phyloP scores from a whole-genome alignment of 2,329 filamentous ascomycete genomes.

The Pestalotiopsis sp. region DNA sequence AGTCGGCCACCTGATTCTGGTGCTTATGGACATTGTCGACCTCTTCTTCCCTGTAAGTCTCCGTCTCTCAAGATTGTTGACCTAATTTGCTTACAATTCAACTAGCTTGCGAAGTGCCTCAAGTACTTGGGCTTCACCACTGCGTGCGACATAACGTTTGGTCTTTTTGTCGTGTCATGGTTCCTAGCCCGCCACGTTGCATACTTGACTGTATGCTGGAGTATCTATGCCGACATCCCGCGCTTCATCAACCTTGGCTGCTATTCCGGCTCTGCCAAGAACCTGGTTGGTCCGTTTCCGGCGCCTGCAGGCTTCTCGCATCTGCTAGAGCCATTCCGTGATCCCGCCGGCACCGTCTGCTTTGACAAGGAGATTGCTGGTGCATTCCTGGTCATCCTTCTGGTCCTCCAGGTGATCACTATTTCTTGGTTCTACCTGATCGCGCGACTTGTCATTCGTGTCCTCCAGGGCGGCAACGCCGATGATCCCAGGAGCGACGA shows the following conservation, averaged over 20 bases:
- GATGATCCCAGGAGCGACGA: constrained; percentile 90
- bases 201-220: constrained; percentile 81
- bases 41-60: constrained; percentile 77
- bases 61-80: not conserved
- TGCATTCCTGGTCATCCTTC: constrained; percentile 75
- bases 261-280: constrained; percentile 62
- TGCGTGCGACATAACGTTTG: constrained; percentile 82
- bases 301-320: constrained; percentile 58
- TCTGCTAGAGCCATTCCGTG: constrained; percentile 73
- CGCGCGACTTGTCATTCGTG: constrained; percentile 76
- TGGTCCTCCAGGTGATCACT: constrained; percentile 78
- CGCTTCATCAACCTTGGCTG: constrained; percentile 68
- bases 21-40: constrained; percentile 93
- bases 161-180: constrained; percentile 85
- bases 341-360: constrained; percentile 75
- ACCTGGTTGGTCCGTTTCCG: constrained; percentile 57
- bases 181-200: constrained; percentile 79
- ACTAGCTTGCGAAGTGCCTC: constrained; percentile 83
- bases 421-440: constrained; percentile 92
- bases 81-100: not conserved
- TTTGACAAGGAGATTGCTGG: constrained; percentile 76
- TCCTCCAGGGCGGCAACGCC: constrained; percentile 74
- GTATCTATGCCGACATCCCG: constrained; percentile 70
- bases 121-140: constrained; percentile 82
- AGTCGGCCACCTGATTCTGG: constrained; percentile 85